phyloP scores from a whole-genome alignment of 2,329 filamentous ascomycete genomes.

The Trichoderma simmonsii region DNA sequence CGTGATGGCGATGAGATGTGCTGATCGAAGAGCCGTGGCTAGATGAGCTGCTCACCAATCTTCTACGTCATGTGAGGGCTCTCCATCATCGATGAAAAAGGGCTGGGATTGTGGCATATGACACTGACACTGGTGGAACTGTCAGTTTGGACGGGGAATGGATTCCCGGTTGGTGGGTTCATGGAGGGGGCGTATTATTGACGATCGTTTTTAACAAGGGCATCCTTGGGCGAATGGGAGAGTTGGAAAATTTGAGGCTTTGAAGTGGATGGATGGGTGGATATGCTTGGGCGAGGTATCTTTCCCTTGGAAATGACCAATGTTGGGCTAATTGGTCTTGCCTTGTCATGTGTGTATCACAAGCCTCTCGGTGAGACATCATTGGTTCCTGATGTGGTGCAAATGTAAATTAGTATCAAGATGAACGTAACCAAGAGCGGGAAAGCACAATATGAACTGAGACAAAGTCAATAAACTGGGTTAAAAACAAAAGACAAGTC shows the following conservation, averaged over 20 bases:
- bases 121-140: neutral
- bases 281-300: neutral
- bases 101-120: neutral
- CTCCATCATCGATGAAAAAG: neutral
- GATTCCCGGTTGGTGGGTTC: neutral
- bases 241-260: neutral
- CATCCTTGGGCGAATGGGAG: neutral
- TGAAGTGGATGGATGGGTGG: neutral
- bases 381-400: neutral
- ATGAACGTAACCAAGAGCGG: neutral
- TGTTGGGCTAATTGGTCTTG: neutral
- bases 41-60: neutral
- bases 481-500: neutral
- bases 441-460: neutral
- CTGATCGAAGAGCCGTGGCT: neutral
- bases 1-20: neutral
- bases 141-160: neutral
- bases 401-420: neutral
- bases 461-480: neutral
- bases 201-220: neutral
- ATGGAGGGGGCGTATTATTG: neutral
- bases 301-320: neutral
- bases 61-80: neutral
- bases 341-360: neutral
- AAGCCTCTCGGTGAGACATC: neutral